Percentiles rank a stretch among this genome's conserved stretches.
Evolutionary conservation across 768 basidiomycete genomes (phyloP).

Genomic region (Clathrus columnatus): DNA sequence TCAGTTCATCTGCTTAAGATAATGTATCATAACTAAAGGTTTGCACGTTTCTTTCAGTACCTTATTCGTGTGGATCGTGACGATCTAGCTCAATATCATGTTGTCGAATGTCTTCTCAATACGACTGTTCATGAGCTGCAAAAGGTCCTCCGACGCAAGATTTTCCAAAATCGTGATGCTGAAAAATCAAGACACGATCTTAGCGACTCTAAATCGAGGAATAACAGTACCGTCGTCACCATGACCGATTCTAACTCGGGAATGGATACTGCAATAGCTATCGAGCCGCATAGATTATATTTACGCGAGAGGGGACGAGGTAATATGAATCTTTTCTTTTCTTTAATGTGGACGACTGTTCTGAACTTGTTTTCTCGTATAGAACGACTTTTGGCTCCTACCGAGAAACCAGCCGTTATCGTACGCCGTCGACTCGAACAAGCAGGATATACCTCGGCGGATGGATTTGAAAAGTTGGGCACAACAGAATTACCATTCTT

Average conservation of each 20-base stretch:
- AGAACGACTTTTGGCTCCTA: constrained; percentile 79
- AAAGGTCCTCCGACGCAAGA: constrained; percentile 49
- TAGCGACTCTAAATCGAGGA: neutral
- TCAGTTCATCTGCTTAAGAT: neutral
- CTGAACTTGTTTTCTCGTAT: constrained; percentile 1
- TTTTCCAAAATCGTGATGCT: constrained; percentile 36
- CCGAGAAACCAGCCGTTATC: constrained; percentile 79
- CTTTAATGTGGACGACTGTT: neutral
- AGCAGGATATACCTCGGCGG: constrained; percentile 78
- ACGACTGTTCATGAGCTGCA: constrained; percentile 65
- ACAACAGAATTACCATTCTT: constrained; percentile 77
- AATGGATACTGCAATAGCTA: constrained; percentile 17
- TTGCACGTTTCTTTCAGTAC: constrained; percentile 25
- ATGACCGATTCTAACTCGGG: constrained; percentile 17
- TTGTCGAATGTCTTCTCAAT: constrained; percentile 51
- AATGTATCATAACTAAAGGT: neutral
- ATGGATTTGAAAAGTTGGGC: constrained; percentile 69
- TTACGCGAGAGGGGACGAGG: constrained; percentile 70
- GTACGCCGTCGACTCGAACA: constrained; percentile 77
- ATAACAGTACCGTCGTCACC: constrained; percentile 9
- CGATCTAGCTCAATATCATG: constrained; percentile 56
- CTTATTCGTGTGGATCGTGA: constrained; percentile 71
- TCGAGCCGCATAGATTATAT: constrained; percentile 59
- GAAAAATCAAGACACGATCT: constrained; percentile 5
- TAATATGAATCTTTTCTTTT: constrained; percentile 22